Percentiles rank a stretch among this genome's conserved stretches.
Conservation (phyloP, 352 stramenopile genomes). For the Phytophthora sp. region DNA sequence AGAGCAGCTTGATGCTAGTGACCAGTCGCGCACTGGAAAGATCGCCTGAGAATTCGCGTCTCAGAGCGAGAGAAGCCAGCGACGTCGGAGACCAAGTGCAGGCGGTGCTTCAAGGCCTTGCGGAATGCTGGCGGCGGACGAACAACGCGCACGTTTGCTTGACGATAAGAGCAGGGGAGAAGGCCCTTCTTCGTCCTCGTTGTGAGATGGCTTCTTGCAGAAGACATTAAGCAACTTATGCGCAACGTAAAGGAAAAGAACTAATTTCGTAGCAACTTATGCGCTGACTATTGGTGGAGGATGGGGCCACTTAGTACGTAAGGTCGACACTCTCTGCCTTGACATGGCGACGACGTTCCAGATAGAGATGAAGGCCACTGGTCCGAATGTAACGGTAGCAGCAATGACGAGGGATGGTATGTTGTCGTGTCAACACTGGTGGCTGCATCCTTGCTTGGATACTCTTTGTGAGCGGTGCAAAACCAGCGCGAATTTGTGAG, state of each 20-base stretch:
- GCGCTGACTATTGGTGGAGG: not conserved
- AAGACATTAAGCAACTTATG: not conserved
- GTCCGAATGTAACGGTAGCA: not conserved
- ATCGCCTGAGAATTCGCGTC: conserved; percentile 22
- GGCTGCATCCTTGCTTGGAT: not conserved
- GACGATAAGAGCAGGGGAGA: conserved; percentile 19
- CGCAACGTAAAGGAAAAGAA: not conserved
- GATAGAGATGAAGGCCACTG: not conserved
- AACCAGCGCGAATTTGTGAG: conserved; percentile 7
- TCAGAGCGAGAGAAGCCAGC: conserved; percentile 12
- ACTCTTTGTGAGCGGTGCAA: conserved; percentile 29
- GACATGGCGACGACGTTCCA: not conserved
- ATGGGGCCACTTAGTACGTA: conserved; percentile 12
- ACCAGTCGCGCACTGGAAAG: conserved; percentile 34
- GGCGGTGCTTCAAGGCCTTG: not conserved
- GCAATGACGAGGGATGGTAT: not conserved
- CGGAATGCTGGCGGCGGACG: not conserved
- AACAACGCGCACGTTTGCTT: conserved; percentile 6
- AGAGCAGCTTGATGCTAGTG: too few species aligned
- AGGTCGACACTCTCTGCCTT: conserved; percentile 22
- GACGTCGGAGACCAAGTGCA: not conserved
- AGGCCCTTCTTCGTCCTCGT: not conserved
- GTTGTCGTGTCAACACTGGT: not conserved
- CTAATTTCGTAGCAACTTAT: not conserved
- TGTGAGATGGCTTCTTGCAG: conserved; percentile 1